Evolutionary conservation across 257 asterid species (phyloP).

Genomic region (Lycium ferocissimum): DNA sequence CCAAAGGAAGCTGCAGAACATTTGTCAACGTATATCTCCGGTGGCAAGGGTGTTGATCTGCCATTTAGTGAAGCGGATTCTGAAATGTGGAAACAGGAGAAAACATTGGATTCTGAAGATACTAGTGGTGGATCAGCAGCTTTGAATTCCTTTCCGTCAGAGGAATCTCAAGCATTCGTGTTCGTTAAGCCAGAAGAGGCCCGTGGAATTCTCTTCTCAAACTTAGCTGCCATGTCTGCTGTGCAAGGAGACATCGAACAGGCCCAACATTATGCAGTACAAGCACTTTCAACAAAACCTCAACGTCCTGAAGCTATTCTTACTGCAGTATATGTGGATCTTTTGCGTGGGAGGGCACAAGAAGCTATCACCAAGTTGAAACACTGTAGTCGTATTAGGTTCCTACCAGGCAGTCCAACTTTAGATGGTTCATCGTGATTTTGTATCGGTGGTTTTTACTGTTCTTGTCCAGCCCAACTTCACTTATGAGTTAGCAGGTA

Average conservation of each 20-base stretch:
- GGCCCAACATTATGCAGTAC: constrained; percentile 57
- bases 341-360: constrained; percentile 57
- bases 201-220: constrained; percentile 62
- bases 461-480: constrained; percentile 50
- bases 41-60: constrained; percentile 54
- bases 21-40: constrained; percentile 54
- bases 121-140: constrained; percentile 43
- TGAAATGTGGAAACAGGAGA: constrained; percentile 65
- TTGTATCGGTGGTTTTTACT: constrained; percentile 28
- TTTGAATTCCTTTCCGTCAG: constrained; percentile 36
- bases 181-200: constrained; percentile 86
- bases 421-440: constrained; percentile 52
- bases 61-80: constrained; percentile 77
- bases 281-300: constrained; percentile 61
- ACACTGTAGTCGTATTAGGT: constrained; percentile 54
- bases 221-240: constrained; percentile 68
- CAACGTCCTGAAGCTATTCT: constrained; percentile 62
- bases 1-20: constrained; percentile 79
- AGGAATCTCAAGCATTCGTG: constrained; percentile 49
- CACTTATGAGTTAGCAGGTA: constrained; percentile 60
- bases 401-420: constrained; percentile 42
- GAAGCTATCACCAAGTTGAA: constrained; percentile 78
- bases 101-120: constrained; percentile 62
- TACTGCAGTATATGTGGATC: constrained; percentile 78
- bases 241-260: constrained; percentile 68